Conservation (phyloP, 2,329 filamentous ascomycete genomes). For the Fusarium equiseti region DNA sequence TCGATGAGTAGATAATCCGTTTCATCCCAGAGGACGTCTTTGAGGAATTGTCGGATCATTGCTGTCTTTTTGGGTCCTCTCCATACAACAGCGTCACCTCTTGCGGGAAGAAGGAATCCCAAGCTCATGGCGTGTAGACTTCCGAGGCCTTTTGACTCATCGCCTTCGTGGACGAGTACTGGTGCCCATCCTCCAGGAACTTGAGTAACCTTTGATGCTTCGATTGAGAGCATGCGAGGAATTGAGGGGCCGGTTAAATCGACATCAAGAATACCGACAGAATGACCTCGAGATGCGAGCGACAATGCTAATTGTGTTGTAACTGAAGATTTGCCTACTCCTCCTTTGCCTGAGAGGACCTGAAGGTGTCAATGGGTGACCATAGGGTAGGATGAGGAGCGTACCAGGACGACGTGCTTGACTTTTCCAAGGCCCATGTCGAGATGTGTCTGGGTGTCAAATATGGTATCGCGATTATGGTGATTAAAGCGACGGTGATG, state of each 20-base stretch:
- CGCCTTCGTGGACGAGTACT: conserved; percentile 80
- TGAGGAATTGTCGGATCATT: conserved; percentile 96
- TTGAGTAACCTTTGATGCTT: conserved; percentile 89
- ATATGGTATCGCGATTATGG: too few species aligned
- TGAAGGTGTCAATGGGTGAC: conserved; percentile 47
- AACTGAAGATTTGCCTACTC: conserved; percentile 97
- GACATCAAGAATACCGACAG: conserved; percentile 94
- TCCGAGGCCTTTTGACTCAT: conserved; percentile 65
- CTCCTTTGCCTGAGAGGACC: conserved; percentile 95
- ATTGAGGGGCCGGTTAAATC: conserved; percentile 97
- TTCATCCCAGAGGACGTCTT: conserved; percentile 87
- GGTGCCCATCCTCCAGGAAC: conserved; percentile 93
- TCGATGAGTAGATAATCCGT: conserved; percentile 96
- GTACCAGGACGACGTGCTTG: conserved; percentile 81
- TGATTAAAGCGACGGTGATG: neutral
- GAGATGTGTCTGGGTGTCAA: neutral
- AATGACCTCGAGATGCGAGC: conserved; percentile 84
- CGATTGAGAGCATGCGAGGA: conserved; percentile 91
- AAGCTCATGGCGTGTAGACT: conserved; percentile 88
- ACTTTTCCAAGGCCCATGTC: conserved; percentile 65
- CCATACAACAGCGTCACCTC: conserved; percentile 96
- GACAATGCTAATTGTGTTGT: conserved; percentile 95
- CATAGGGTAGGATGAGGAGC: conserved; percentile 34
- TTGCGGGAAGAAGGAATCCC: conserved; percentile 85
- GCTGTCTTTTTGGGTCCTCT: conserved; percentile 98